phyloP scores from a whole-genome alignment of 2,329 filamentous ascomycete species.

The Pestalotiopsis sp. region DNA sequence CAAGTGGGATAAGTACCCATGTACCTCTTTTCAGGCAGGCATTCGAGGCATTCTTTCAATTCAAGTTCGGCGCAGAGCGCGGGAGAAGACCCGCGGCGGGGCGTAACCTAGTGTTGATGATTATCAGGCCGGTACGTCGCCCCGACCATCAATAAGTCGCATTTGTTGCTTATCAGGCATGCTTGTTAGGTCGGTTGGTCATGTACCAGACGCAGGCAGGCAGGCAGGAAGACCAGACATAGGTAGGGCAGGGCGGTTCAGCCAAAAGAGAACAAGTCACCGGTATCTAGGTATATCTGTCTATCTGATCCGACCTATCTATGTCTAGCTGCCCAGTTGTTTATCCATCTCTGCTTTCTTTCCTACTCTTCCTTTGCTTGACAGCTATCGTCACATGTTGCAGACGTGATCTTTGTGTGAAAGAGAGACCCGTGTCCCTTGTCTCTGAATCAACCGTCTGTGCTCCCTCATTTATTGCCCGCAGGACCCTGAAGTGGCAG shows the following conservation, averaged over 20 bases:
- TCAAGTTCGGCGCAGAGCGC: background rate
- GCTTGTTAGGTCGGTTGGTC: background rate
- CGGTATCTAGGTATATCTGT: background rate
- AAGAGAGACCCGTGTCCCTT: background rate
- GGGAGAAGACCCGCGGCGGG: background rate
- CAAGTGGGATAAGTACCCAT: background rate
- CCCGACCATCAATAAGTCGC: background rate
- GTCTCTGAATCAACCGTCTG: background rate
- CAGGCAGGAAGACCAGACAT: background rate
- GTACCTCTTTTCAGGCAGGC: background rate
- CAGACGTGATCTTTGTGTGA: background rate
- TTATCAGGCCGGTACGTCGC: background rate
- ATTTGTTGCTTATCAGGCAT: background rate
- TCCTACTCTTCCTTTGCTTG: background rate
- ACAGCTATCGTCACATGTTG: background rate
- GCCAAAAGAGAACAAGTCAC: background rate
- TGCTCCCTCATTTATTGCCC: background rate
- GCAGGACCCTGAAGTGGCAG: background rate
- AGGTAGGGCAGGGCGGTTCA: background rate
- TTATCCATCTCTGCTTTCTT: background rate
- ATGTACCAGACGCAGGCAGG: background rate
- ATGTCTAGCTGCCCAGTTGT: background rate
- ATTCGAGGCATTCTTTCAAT: background rate
- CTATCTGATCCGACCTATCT: background rate
- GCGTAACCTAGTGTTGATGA: background rate